Conservation (phyloP, 192 early-diverging fungal species). For the Coemansia sp. region DNA sequence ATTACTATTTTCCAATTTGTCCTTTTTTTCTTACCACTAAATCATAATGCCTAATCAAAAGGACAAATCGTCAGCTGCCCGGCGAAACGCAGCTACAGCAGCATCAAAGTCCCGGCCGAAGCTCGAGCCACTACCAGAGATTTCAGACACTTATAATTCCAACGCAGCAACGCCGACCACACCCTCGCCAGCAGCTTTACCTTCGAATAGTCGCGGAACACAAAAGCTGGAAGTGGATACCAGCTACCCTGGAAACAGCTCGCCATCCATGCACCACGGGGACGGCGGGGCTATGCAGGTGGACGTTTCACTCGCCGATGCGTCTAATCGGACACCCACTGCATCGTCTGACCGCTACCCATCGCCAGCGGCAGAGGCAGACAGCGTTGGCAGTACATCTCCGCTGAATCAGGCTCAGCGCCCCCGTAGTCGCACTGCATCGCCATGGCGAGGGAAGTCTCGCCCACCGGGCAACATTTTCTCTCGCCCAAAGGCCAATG, state of each 20-base stretch:
- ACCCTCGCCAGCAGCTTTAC: not conserved
- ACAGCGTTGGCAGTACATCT: not conserved
- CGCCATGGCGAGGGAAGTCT: conserved; percentile 41
- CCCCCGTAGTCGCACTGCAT: conserved; percentile 38
- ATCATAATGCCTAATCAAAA: conserved; percentile 31
- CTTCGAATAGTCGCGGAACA: not conserved
- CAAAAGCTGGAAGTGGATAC: not conserved
- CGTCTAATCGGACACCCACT: conserved; percentile 7
- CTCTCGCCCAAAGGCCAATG: conserved; percentile 23
- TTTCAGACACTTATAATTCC: conserved; percentile 13
- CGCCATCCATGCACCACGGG: conserved; percentile 7
- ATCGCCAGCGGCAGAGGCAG: not conserved
- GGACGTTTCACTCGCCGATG: not conserved
- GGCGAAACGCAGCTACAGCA: conserved; percentile 7
- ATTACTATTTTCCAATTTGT: not conserved
- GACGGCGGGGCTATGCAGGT: conserved; percentile 11
- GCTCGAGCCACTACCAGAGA: conserved; percentile 48
- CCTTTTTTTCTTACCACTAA: not conserved
- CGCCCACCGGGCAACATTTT: conserved; percentile 35
- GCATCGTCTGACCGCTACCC: conserved; percentile 2
- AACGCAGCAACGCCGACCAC: not conserved
- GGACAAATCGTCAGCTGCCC: conserved; percentile 15
- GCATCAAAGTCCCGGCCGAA: conserved; percentile 11
- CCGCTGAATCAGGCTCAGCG: conserved; percentile 6
- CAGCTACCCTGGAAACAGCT: conserved; percentile 8